Conservation (phyloP, 208 protist genomes). For the Acanthamoeba culbertsoni region DNA sequence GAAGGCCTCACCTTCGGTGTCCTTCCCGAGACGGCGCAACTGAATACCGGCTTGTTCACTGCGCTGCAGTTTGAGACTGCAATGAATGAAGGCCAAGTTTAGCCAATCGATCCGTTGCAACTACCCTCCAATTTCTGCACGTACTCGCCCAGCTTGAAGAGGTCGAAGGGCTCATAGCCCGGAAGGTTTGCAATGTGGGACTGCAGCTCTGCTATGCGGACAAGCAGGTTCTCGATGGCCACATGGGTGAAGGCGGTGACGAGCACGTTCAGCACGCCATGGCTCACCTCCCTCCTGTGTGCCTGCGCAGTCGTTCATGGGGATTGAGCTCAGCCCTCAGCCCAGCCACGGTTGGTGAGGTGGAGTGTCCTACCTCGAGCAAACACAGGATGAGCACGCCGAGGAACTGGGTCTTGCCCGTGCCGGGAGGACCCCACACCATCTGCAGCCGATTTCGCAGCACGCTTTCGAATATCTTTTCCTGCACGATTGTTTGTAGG, state of each 20-base stretch:
- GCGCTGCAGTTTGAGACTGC: background rate
- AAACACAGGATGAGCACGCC: background rate
- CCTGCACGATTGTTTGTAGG: background rate
- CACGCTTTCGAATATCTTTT: background rate
- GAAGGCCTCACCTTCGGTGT: background rate
- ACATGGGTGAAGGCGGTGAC: background rate
- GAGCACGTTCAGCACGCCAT: background rate
- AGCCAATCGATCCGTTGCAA: no score
- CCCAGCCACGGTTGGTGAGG: no score
- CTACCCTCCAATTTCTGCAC: no score
- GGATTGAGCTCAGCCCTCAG: no score
- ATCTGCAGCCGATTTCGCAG: background rate
- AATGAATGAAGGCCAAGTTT: background rate
- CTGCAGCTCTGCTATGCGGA: background rate
- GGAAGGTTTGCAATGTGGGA: background rate
- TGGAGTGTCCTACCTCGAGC: background rate
- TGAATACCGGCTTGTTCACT: background rate
- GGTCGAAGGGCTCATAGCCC: background rate
- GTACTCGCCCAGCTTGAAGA: background rate
- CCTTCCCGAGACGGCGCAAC: background rate
- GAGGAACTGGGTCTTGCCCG: background rate
- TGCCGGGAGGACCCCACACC: background rate
- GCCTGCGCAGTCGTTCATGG: no score
- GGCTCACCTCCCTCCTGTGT: background rate
- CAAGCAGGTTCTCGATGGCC: background rate